Evolutionary conservation across 2,329 filamentous ascomycete species (phyloP).

Genomic region (Capronia americana): DNA sequence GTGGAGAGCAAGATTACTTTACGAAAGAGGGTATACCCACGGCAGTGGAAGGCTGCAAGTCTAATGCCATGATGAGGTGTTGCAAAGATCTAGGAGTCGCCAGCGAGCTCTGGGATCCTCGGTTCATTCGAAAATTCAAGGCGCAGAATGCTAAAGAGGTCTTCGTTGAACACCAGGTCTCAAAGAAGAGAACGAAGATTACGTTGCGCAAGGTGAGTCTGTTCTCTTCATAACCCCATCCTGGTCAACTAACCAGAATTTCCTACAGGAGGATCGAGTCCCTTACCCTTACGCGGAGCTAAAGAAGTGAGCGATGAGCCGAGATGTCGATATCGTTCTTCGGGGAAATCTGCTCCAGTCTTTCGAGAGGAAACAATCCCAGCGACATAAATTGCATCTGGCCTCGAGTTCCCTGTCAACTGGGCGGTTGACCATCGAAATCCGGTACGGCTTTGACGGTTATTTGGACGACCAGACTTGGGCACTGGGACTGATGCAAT

Average conservation of each 20-base stretch:
- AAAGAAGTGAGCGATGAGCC: conserved; percentile 34
- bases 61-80: conserved; percentile 95
- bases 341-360: not conserved
- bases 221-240: not conserved
- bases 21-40: conserved; percentile 87
- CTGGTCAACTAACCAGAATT: conserved; percentile 5
- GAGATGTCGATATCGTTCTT: no score
- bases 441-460: not conserved
- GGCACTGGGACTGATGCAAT: not conserved
- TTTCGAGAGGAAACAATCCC: not conserved
- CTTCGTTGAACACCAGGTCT: conserved; percentile 86
- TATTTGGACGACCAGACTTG: not conserved
- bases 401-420: not conserved
- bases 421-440: not conserved
- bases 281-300: conserved; percentile 67
- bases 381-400: not conserved
- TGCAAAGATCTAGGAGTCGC: conserved; percentile 97
- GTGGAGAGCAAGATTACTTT: conserved; percentile 95
- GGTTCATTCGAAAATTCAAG: conserved; percentile 85
- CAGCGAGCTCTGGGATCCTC: conserved; percentile 94
- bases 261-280: conserved; percentile 67
- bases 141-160: conserved; percentile 75
- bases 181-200: conserved; percentile 88
- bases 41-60: conserved; percentile 95
- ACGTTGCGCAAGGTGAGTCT: conserved; percentile 72